Base-by-base conservation (phyloP, 2,329 filamentous ascomycete species). In the Aspergillus sclerotialis region DNA sequence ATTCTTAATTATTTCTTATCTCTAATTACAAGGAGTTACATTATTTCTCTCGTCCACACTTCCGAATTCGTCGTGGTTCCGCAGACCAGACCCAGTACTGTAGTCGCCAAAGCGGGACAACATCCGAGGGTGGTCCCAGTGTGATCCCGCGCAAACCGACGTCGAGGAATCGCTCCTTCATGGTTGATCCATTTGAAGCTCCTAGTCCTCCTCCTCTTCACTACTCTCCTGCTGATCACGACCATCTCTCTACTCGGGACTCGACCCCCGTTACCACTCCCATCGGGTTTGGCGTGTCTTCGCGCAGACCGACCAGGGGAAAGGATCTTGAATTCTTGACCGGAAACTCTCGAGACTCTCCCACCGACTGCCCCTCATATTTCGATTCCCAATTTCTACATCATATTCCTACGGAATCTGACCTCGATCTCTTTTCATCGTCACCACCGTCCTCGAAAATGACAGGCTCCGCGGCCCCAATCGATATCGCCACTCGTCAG, bases 401-500 rank as follows among this genome's bases (percentile, higher is more conserved):
- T 29, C 56, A 47, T 39, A 39, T 45, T 23, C 52, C 61, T 27
- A 52, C 60, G 38, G 53, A 61, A 37, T 45, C 49, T 18, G 49
- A 55, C 28, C 63, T 63, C 33, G 58, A 61, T 38, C 55, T 66
- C 31, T 69, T 67, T 42, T 48, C 54, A 36, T 57, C 55, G 35
- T 57, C 57, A 33, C 51, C 56, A 37, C 40, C 53, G 28, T 39
- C 42, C 30, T 41, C 45, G 34, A 64, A 53, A 48, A 77, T 77
- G 73, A 69, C 69, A 40, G 66, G 66, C 44, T 56, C 65, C 35
- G 69, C 73, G 42, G 64, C 68, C 39, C 75, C 77, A 29, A 75
- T 80, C 56, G 72, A 80, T 55, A 78, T 80, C 51, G 63, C 72
- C 50, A 67, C 69, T 53, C 70, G 68, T 49, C 68, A 69, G 65